These are phyloP conservation scores for Crithidia fasciculata DNA, from an alignment of 208 protist genomes.

Conservation along the genomic window DNA sequence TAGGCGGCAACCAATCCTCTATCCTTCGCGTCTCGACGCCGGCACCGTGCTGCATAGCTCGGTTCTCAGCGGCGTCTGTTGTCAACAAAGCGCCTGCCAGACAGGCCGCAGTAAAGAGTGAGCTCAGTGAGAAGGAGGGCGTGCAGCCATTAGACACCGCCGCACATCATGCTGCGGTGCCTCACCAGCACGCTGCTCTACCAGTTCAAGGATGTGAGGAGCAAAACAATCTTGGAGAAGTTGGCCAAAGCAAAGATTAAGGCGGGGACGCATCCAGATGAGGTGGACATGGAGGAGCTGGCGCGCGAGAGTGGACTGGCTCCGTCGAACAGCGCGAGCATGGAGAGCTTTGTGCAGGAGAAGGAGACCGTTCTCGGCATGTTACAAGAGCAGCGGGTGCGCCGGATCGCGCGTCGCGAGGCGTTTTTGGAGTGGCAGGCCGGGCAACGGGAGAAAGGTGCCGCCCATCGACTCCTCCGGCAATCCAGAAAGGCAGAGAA, in stretches of 20 bases:
- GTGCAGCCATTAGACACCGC: too few species aligned
- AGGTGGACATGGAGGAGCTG: conserved; percentile 52
- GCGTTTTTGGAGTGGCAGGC: conserved; percentile 87
- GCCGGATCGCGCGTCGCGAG: conserved; percentile 68
- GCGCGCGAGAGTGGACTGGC: conserved; percentile 45
- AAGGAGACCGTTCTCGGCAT: conserved; percentile 51
- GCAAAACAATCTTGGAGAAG: conserved; percentile 25
- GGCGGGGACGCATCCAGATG: conserved; percentile 30
- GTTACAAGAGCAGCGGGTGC: conserved; percentile 61
- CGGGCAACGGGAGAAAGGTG: conserved; percentile 85
- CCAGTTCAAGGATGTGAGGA: conserved; percentile 38
- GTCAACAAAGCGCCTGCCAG: too few species aligned
- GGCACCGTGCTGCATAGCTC: too few species aligned
- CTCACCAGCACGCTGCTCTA: conserved; percentile 15
- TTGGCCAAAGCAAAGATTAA: conserved; percentile 31
- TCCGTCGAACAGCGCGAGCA: conserved; percentile 15
- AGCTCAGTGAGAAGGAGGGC: too few species aligned
- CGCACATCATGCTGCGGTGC: conserved; percentile 19
- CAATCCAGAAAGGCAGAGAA: conserved; percentile 75
- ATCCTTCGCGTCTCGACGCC: too few species aligned
- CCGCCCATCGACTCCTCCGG: conserved; percentile 72
- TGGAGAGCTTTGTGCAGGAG: conserved; percentile 32
- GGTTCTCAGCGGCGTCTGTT: too few species aligned
- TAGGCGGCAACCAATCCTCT: too few species aligned
- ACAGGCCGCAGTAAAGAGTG: too few species aligned